Conservation (phyloP, 345 rosid genomes). For the Aurinia saxatilis region DNA sequence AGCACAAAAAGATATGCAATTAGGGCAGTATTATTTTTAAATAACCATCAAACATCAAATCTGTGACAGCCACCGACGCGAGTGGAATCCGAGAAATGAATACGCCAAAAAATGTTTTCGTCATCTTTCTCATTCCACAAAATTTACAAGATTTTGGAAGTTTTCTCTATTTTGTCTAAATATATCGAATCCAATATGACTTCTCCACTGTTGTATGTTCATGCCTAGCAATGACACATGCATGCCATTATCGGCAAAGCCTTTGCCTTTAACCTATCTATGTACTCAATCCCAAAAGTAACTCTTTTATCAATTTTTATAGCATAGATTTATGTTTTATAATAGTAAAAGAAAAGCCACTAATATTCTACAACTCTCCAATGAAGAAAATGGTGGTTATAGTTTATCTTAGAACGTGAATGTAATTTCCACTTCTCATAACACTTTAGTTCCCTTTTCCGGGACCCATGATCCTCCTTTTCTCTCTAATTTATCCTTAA, state of each 20-base stretch:
- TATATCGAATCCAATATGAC: neutral
- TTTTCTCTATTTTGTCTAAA: neutral
- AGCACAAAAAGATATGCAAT: conserved; percentile 4
- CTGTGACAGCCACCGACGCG: conserved; percentile 17
- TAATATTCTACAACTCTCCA: too few relatives aligned
- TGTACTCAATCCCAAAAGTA: neutral
- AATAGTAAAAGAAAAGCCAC: too few relatives aligned
- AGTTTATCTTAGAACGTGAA: neutral
- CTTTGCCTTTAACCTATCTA: neutral
- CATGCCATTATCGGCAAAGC: neutral
- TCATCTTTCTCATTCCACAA: neutral
- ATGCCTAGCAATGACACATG: neutral
- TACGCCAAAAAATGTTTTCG: neutral
- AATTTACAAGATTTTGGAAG: conserved; percentile 1
- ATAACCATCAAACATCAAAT: conserved; percentile 4
- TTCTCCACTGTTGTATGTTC: neutral
- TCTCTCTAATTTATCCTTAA: too few relatives aligned
- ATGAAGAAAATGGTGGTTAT: too few relatives aligned
- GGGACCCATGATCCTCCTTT: too few relatives aligned
- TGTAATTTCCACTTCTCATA: neutral
- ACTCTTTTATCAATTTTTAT: neutral
- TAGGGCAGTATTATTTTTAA: neutral
- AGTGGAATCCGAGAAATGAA: conserved; percentile 16
- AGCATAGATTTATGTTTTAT: too few relatives aligned
- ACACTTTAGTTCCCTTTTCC: neutral